Base-by-base conservation (phyloP, 768 basidiomycete species). In the Panaeolus papilionaceus region DNA sequence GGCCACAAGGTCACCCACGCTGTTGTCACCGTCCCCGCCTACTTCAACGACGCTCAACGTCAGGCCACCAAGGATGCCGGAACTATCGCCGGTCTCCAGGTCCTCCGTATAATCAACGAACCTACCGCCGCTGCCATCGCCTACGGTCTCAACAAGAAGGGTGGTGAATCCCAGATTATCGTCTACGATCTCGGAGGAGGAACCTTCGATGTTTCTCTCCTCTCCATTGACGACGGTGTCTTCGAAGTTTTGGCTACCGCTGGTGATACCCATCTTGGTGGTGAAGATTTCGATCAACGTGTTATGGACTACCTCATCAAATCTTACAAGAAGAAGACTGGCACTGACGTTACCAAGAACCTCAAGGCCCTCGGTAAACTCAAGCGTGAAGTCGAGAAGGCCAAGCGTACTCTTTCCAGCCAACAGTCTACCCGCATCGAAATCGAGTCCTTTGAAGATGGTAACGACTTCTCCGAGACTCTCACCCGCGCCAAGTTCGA, bases 1-100 rank as follows among this genome's bases (percentile, higher is more conserved):
- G 96, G 96, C 74, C 88, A 95, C 75, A 92, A 94, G 79, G 96
- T 99, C 77, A 95, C 95, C 68, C 94, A 99, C 79, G 96, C 97
- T 67, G 96, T 99, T 62, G 94, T 99, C 77, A 98, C 97, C 62
- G 97, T 99, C 78, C 97, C 97, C 61, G 96, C 96, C 66, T 89
- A 96, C 87, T 98, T 97, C 90, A 98, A 99, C 79, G 96, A 98
- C 83, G 96, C 97, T 75, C 97, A 99, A 82, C 94, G 96, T 78
- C 97, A 98, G 79, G 97, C 97, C 16, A 98, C 97, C 81, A 99
- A 98, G 84, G 97, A 99, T 75, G 95, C 97, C 68, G 95, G 96
- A 75, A 91, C 91, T 45, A 98, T 98, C 75, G 93, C 96, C 47
- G 96, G 96, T 77, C 92, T 98, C 65, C 88, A 92, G 73, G 93